Evolutionary conservation across 192 early-diverging fungal genomes (phyloP).

Genomic region (Globomyces pollinis-pini): DNA sequence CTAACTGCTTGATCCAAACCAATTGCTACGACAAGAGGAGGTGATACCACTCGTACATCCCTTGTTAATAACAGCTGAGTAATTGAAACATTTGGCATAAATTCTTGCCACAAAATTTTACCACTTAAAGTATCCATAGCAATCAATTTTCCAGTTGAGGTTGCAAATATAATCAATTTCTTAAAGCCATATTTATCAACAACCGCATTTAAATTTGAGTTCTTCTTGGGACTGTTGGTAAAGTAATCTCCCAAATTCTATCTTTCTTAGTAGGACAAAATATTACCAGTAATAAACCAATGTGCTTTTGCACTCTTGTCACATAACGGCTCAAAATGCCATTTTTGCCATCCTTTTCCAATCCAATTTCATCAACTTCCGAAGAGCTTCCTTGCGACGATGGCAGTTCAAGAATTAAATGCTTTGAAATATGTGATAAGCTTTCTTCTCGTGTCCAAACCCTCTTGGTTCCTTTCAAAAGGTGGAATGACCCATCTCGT

Average conservation of each 20-base stretch:
- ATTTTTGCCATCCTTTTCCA: too few relatives aligned
- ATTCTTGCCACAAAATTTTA: slow-evolving; percentile 67
- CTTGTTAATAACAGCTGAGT: slow-evolving; percentile 45
- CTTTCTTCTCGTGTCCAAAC: slow-evolving; percentile 4
- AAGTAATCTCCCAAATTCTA: neutral
- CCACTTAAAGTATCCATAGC: slow-evolving; percentile 77
- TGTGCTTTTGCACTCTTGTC: neutral
- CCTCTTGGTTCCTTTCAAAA: neutral
- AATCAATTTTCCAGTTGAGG: slow-evolving; percentile 70
- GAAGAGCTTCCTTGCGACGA: too few relatives aligned
- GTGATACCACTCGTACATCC: slow-evolving; percentile 46
- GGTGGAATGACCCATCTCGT: neutral
- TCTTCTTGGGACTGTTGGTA: neutral
- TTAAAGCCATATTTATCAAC: slow-evolving; percentile 59
- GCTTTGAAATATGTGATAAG: neutral
- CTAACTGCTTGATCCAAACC: slow-evolving; percentile 34
- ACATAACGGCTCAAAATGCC: too few relatives aligned
- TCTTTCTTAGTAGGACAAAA: too few relatives aligned
- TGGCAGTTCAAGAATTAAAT: neutral
- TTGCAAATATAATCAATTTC: slow-evolving; percentile 78
- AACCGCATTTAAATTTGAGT: neutral
- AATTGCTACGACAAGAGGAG: slow-evolving; percentile 64
- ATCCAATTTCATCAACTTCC: too few relatives aligned
- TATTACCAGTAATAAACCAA: too few relatives aligned
- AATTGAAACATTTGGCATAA: slow-evolving; percentile 30